Evolutionary conservation across 2,329 filamentous ascomycete species (phyloP), one percentile per base, ranked within the genome.

Genomic region (Colletotrichum scovillei): DNA sequence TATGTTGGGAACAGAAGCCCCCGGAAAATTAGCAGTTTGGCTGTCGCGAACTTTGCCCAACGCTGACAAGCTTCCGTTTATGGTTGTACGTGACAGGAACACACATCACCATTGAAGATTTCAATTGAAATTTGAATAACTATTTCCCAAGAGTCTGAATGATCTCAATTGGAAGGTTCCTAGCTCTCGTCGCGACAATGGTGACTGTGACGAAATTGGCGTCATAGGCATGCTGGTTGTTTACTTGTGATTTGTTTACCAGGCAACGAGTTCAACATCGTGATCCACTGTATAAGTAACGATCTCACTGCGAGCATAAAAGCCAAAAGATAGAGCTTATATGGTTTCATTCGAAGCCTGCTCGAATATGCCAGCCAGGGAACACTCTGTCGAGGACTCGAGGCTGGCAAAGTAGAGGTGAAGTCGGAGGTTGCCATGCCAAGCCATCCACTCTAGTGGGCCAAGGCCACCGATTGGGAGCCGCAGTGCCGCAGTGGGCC

Each of bases 361-460:
- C 8, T 8, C 28, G 8, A 30, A 8, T 2, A 35, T 35, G 11
- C 32, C 32, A 12, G 32, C 32, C 12, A 3, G 32, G 32, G 1
- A 35, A 35, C 4, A 12, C 5, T 0, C 1, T 1, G 32, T 12
- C 32, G 32, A n/a, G n/a, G 42, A 52, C 22, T 24, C 24, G 46
- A 26, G 28, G 30, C 14, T 16, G n/a, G 8, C 14, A 22, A 19
- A 4, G 28, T 63, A 38, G 64, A 35, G 19, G 49, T 52, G 49
- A 62, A 22, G 64, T 22, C 49, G 57, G 69, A 63, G 49, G 49
- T 49, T 46, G 53, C 46, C 46, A 56, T 28, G 63, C 56, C 56
- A 57, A 71, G 46, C 8, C 63, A 60, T 16, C n/a, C 46, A 32
- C 63, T 46, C 59, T n/a, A 32, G 56, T 52, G 69, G 56, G 42